Base-by-base conservation (phyloP, 1,284 basidiomycete genomes). In the Vanrija sp. region DNA sequence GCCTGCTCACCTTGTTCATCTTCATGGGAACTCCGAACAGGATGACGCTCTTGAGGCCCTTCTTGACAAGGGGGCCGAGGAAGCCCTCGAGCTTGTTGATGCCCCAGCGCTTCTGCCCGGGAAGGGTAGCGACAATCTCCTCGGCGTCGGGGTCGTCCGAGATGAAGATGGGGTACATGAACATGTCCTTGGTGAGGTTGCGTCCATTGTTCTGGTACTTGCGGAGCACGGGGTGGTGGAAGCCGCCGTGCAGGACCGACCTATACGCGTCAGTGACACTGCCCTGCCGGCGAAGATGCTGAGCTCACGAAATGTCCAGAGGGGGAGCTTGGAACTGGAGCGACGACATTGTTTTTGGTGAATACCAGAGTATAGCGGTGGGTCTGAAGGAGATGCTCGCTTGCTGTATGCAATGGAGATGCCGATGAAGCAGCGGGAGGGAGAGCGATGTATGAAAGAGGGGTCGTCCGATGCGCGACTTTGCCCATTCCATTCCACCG, bases 81-180 rank as follows among this genome's bases (percentile, higher is more conserved):
- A 98, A 97, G 35, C 75, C 85, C 61, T 91, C 84, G n/a, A 99
- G 82, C 66, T 84, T 85, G 78, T 98, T 90, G 35, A 98, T 78
- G 18, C 96, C 95, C 95, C 96, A 98, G 53, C 92, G 78, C 57
- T 87, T 84, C 72, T 96, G 93, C 3, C 86, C 88, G 4, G 93
- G 93, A 8, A 97, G 80, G 23, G 84, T 81, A 1, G 81, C 67
- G 59, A 97, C 92, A 53, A 83, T 81, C 56, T 87, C 83, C 69
- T 84, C 83, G 10, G 89, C 88, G 51, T 92, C 82, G 1, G 89
- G 85, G 59, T 95, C 89, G 73, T 96, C 93, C 18, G 91, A 91
- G 68, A 97, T 88, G 75, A 97, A 96, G 68, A 97, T 92, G 10
- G 93, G 93, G 76, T 96, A 97, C 88, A 96, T 96, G 75, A 97